phyloP scores from a whole-genome alignment of 768 basidiomycete species.

The Crucibulum laeve region DNA sequence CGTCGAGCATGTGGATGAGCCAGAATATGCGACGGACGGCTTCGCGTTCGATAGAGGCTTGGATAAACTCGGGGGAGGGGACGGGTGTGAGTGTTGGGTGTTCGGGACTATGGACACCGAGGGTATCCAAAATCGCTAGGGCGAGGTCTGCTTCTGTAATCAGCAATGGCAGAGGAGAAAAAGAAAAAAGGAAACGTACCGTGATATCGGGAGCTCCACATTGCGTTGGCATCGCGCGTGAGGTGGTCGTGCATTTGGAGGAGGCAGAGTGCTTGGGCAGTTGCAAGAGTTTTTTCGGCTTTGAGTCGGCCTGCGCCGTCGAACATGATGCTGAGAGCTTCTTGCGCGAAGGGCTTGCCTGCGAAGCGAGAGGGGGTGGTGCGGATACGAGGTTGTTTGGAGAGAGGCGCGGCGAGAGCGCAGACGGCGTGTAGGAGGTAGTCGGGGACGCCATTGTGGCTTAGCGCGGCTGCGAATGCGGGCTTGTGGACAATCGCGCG shows the following conservation, averaged over 20 bases:
- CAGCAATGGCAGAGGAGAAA: constrained; percentile 14
- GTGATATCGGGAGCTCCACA: constrained; percentile 42
- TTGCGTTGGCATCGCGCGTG: constrained; percentile 33
- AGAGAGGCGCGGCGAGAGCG: constrained; percentile 74
- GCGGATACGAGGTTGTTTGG: constrained; percentile 59
- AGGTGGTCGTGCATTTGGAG: constrained; percentile 65
- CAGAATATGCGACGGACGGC: constrained; percentile 80
- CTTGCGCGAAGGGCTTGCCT: constrained; percentile 53
- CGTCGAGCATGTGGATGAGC: constrained; percentile 64
- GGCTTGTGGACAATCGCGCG: constrained; percentile 77
- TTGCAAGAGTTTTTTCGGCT: constrained; percentile 60
- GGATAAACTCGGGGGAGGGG: constrained; percentile 55
- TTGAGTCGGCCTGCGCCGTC: constrained; percentile 61
- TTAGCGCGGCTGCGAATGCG: constrained; percentile 64
- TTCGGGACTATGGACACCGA: constrained; percentile 64
- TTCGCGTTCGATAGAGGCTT: constrained; percentile 67
- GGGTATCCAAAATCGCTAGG: constrained; percentile 59
- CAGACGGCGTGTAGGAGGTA: constrained; percentile 73
- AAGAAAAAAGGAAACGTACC: constrained; percentile 27
- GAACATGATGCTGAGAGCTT: constrained; percentile 67
- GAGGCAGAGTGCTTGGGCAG: constrained; percentile 73
- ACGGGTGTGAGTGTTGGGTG: constrained; percentile 54
- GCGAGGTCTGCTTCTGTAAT: constrained; percentile 47
- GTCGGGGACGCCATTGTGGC: constrained; percentile 61
- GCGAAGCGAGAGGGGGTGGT: constrained; percentile 52